Conservation (phyloP, 176 grass and related monocot genomes). For the Carex kokanica region DNA sequence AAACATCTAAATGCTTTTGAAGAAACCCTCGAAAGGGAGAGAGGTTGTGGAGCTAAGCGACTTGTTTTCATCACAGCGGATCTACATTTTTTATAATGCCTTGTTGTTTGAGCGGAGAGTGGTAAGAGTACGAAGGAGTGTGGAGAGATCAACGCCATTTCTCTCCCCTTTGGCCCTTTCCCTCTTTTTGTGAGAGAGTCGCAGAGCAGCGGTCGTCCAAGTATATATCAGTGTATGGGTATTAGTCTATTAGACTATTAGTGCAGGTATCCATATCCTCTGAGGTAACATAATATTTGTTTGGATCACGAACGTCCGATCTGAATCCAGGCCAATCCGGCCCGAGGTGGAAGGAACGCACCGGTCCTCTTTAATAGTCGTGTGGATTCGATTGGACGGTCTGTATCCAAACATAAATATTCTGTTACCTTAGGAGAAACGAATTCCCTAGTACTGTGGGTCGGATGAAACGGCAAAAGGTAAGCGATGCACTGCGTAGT, state of each 20-base stretch:
- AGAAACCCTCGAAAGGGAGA: not conserved
- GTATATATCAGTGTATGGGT: too few relatives aligned
- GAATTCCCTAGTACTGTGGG: not conserved
- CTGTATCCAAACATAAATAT: too few relatives aligned
- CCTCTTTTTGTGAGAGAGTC: not conserved
- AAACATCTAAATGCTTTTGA: conserved; percentile 34
- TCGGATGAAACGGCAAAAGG: not conserved
- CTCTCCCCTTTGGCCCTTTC: not conserved
- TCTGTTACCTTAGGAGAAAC: too few relatives aligned
- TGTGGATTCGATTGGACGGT: too few relatives aligned
- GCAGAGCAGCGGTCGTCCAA: too few relatives aligned
- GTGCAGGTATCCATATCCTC: too few relatives aligned
- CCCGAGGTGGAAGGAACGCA: too few relatives aligned
- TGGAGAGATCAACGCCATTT: conserved; percentile 30
- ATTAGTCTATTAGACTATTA: too few relatives aligned
- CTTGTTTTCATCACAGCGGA: not conserved
- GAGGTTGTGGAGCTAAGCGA: not conserved
- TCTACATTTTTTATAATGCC: not conserved
- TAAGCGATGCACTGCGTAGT: not conserved
- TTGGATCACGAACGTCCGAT: too few relatives aligned
- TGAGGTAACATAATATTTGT: too few relatives aligned
- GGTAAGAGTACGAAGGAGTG: conserved; percentile 26
- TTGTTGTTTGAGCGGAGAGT: not conserved
- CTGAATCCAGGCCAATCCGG: too few relatives aligned
- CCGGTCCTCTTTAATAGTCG: too few relatives aligned